These are phyloP conservation scores for Clarkia xantiana DNA, from an alignment of 345 rosid species.

Conservation along the genomic window DNA sequence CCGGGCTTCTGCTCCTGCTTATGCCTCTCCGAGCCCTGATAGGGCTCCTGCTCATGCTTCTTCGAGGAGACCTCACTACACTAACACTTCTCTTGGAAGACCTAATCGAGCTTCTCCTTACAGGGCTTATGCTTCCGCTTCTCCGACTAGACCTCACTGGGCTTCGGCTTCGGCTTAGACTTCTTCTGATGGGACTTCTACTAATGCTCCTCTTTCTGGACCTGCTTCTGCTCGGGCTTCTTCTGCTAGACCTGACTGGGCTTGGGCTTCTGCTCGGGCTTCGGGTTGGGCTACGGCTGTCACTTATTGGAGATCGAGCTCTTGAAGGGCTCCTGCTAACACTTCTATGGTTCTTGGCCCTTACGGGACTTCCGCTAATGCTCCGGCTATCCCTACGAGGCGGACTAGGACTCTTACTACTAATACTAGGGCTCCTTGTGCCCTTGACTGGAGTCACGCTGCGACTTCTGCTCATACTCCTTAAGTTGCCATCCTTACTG, in stretches of 20 bases:
- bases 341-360: conserved; percentile 20
- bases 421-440: conserved; percentile 21
- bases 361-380: conserved; percentile 38
- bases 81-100: too few relatives aligned
- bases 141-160: conserved; percentile 11
- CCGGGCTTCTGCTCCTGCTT: conserved; percentile 46
- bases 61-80: conserved; percentile 17
- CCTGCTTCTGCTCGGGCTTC: conserved; percentile 10
- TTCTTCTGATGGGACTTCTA: too few relatives aligned
- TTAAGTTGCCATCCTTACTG: conserved; percentile 77
- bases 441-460: conserved; percentile 37
- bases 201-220: background rate
- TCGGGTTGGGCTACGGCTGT: conserved; percentile 41
- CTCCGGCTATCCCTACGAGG: conserved; percentile 32
- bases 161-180: too few relatives aligned
- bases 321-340: conserved; percentile 23
- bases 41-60: conserved; percentile 42
- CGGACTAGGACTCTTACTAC: conserved; percentile 27
- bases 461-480: conserved; percentile 56
- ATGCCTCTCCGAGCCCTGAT: conserved; percentile 27
- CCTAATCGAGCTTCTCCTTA: too few relatives aligned
- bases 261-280: conserved; percentile 17
- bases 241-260: conserved; percentile 4
- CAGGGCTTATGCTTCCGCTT: conserved; percentile 14
- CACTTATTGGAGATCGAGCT: conserved; percentile 31